Evolutionary conservation across 2,329 filamentous ascomycete genomes (phyloP).

Genomic region (Botrytis elliptica): DNA sequence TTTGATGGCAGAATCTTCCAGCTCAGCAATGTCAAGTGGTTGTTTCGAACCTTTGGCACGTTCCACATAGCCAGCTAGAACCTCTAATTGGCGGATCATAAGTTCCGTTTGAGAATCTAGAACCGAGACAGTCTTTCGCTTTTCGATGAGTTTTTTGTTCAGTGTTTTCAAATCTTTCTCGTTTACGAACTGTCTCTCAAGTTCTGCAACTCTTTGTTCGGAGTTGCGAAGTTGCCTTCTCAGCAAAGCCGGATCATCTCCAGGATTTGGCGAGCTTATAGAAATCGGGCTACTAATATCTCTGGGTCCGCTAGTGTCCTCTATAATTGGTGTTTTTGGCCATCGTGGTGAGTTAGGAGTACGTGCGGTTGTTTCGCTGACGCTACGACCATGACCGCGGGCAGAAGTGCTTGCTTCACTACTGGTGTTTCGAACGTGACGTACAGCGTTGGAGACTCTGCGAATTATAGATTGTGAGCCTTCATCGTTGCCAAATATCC

Average conservation of each 20-base stretch:
- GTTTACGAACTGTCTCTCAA: constrained; percentile 72
- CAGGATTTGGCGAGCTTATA: constrained; percentile 54
- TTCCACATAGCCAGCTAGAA: constrained; percentile 84
- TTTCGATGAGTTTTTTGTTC: constrained; percentile 85
- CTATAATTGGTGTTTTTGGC: constrained; percentile 63
- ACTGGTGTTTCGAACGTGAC: constrained; percentile 78
- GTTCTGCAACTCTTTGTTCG: constrained; percentile 80
- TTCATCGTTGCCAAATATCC: constrained; percentile 77
- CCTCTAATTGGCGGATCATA: constrained; percentile 87
- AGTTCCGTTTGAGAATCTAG: constrained; percentile 94
- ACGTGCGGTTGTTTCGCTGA: constrained; percentile 67
- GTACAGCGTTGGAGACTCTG: constrained; percentile 88
- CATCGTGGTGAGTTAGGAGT: constrained; percentile 64
- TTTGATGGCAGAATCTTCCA: constrained; percentile 89
- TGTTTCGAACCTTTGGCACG: constrained; percentile 79
- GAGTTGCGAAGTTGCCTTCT: constrained; percentile 77
- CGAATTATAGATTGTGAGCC: constrained; percentile 77
- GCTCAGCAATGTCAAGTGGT: constrained; percentile 73
- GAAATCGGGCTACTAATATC: constrained; percentile 73
- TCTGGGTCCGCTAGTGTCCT: constrained; percentile 51
- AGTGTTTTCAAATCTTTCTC: constrained; percentile 56
- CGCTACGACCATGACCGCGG: constrained; percentile 57
- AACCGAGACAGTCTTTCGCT: constrained; percentile 92
- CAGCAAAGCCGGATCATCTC: constrained; percentile 64
- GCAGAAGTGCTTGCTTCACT: constrained; percentile 59